Conservation (phyloP, 192 early-diverging fungal genomes). For the Obelidium mucronatum region DNA sequence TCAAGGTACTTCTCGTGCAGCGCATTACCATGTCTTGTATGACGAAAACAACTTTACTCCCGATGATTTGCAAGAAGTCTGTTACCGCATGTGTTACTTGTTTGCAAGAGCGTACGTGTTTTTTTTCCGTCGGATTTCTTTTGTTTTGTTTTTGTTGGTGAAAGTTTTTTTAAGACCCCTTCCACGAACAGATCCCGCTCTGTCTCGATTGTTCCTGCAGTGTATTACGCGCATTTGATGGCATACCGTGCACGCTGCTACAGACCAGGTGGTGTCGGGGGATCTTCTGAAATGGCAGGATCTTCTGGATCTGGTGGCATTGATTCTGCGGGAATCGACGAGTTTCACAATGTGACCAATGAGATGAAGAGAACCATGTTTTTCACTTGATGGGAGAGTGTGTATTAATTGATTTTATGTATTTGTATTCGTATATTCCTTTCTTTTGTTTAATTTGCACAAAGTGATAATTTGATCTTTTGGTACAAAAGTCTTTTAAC, state of each 20-base stretch:
- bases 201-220: conserved; percentile 85
- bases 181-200: conserved; percentile 70
- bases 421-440: neutral
- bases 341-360: conserved; percentile 32
- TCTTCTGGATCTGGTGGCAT: conserved; percentile 6
- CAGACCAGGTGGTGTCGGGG: conserved; percentile 19
- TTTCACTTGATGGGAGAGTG: conserved; percentile 21
- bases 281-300: conserved; percentile 22
- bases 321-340: conserved; percentile 25
- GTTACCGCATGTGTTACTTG: conserved; percentile 84
- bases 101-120: conserved; percentile 64
- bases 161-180: conserved; percentile 29
- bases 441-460: too few species aligned
- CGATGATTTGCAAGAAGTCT: conserved; percentile 85
- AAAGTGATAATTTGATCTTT: too few species aligned
- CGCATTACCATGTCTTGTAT: conserved; percentile 86
- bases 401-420: neutral
- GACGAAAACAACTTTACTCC: conserved; percentile 82
- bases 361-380: conserved; percentile 39
- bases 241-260: conserved; percentile 65
- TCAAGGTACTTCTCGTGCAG: conserved; percentile 89
- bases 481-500: too few species aligned
- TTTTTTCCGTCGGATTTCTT: neutral
- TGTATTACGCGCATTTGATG: conserved; percentile 89
- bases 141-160: neutral